phyloP scores from a whole-genome alignment of 495 filamentous ascomycete genomes.

The Echria macrotheca region DNA sequence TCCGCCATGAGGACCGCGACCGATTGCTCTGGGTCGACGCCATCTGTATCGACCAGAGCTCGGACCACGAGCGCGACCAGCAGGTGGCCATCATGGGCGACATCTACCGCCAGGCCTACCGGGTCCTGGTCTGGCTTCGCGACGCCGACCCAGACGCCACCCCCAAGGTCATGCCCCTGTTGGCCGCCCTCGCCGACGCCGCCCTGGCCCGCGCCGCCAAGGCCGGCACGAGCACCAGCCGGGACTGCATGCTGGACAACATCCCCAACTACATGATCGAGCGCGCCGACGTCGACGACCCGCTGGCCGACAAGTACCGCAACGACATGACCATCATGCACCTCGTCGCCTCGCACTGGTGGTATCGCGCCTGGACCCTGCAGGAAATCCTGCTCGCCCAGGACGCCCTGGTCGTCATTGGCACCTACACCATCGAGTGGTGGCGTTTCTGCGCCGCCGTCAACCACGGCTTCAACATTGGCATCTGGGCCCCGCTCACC shows the following conservation, averaged over 20 bases:
- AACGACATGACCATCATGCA: not conserved
- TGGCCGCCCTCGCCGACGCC: not conserved
- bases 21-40: slow-evolving; percentile 26
- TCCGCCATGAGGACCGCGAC: not conserved
- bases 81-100: too few species aligned
- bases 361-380: slow-evolving; percentile 5
- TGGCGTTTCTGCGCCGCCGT: not conserved
- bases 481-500: not conserved
- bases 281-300: not conserved
- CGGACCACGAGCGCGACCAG: slow-evolving; percentile 19
- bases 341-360: not conserved
- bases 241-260: not conserved
- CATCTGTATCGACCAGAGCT: slow-evolving; percentile 27
- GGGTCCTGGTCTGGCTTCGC: too few species aligned
- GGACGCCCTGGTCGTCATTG: not conserved
- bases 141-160: not conserved
- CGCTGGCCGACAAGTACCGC: not conserved
- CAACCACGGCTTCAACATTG: slow-evolving; percentile 1
- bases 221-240: not conserved
- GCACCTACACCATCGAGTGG: slow-evolving; percentile 1
- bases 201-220: not conserved
- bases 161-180: not conserved
- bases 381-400: slow-evolving; percentile 8
- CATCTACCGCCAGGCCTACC: too few species aligned
- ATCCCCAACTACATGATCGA: not conserved